Conservation (phyloP, 768 basidiomycete species). For the Psilocybe cyanescens region DNA sequence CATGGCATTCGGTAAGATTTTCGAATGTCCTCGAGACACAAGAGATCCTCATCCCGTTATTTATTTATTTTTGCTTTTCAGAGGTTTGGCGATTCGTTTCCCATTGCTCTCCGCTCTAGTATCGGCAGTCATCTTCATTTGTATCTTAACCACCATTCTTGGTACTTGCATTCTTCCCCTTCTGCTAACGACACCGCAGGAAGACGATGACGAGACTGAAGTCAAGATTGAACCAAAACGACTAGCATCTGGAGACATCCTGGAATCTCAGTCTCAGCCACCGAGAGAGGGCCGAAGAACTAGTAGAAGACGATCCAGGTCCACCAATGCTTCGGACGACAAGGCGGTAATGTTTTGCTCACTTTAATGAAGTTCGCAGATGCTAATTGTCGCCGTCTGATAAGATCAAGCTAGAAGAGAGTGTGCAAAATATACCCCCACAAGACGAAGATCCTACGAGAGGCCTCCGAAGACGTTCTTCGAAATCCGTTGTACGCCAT, state of each 20-base stretch:
- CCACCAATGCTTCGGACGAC: constrained; percentile 27
- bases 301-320: constrained; percentile 25
- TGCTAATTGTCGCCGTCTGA: constrained; percentile 11
- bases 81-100: constrained; percentile 72
- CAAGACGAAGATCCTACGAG: constrained; percentile 27
- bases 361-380: neutral
- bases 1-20: constrained; percentile 67
- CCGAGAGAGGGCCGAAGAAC: constrained; percentile 10
- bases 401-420: neutral
- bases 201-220: constrained; percentile 19
- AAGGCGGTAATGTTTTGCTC: constrained; percentile 21
- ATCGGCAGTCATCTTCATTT: constrained; percentile 49
- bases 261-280: neutral
- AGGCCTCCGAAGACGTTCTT: constrained; percentile 49
- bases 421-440: constrained; percentile 8
- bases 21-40: neutral
- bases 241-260: neutral
- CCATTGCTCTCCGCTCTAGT: constrained; percentile 59
- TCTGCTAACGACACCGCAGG: constrained; percentile 11
- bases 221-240: neutral
- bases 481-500: constrained; percentile 37
- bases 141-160: constrained; percentile 49
- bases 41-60: neutral
- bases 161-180: constrained; percentile 54
- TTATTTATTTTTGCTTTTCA: constrained; percentile 28